Evolutionary conservation across 139 green algal genomes (phyloP).

Genomic region (Tetradesmus lagerheimii): DNA sequence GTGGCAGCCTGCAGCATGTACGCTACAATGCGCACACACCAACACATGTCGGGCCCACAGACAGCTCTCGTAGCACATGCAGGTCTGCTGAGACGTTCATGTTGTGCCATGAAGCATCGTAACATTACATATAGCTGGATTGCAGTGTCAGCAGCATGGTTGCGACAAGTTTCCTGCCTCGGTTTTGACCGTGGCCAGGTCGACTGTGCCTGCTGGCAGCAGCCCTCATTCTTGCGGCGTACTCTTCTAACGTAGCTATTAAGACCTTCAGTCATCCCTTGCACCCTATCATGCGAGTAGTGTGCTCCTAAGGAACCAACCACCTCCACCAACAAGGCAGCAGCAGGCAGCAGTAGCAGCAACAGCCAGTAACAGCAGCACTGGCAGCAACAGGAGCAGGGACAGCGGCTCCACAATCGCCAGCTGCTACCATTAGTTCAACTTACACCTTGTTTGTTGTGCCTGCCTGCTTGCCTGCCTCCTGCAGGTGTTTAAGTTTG

Average conservation of each 20-base stretch:
- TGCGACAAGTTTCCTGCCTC: neutral
- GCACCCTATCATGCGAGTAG: neutral
- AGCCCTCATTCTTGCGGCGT: neutral
- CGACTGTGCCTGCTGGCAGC: neutral
- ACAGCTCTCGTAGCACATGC: neutral
- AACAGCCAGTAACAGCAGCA: neutral
- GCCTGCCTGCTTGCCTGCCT: neutral
- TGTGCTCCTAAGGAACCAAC: neutral
- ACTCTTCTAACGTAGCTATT: neutral
- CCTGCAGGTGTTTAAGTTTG: slow-evolving; percentile 23
- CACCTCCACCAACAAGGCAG: neutral
- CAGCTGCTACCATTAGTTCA: no score
- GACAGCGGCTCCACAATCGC: no score
- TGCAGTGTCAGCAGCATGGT: neutral
- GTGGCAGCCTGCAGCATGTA: neutral
- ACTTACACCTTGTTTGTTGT: no score
- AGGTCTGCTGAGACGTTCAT: neutral
- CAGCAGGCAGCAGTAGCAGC: neutral
- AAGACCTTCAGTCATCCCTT: neutral
- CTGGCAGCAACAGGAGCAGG: no score
- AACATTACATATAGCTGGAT: neutral
- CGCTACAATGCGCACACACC: neutral
- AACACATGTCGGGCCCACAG: neutral
- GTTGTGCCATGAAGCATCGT: neutral
- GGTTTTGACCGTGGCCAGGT: neutral